Conservation (phyloP, 1,139 yeast genomes). For the Pichia kudriavzevii region DNA sequence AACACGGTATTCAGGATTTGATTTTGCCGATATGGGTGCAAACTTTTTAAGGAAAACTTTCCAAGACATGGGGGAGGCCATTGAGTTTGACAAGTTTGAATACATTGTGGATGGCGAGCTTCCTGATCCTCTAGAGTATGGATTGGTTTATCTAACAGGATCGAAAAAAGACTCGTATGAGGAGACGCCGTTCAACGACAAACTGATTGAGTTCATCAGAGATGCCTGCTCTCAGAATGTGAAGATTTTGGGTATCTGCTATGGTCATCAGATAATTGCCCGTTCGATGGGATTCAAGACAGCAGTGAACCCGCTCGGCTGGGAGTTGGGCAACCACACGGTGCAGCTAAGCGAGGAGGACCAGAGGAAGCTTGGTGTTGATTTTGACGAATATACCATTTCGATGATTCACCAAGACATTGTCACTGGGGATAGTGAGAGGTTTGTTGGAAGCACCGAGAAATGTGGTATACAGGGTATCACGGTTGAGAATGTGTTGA, state of each 20-base stretch:
- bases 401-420: slow-evolving; percentile 69
- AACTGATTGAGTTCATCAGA: slow-evolving; percentile 38
- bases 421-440: slow-evolving; percentile 35
- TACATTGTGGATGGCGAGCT: slow-evolving; percentile 34
- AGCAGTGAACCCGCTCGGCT: slow-evolving; percentile 51
- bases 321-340: slow-evolving; percentile 78
- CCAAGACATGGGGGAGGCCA: slow-evolving; percentile 8
- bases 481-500: slow-evolving; percentile 38
- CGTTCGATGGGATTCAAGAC: slow-evolving; percentile 58
- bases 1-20: slow-evolving; percentile 31
- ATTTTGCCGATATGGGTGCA: slow-evolving; percentile 44
- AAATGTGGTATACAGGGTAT: slow-evolving; percentile 59
- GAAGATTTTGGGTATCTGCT: slow-evolving; percentile 65
- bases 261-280: slow-evolving; percentile 78
- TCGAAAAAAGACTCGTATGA: slow-evolving; percentile 51
- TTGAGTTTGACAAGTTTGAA: slow-evolving; percentile 35
- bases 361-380: slow-evolving; percentile 32
- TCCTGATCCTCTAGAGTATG: slow-evolving; percentile 32
- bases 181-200: slow-evolving; percentile 30
- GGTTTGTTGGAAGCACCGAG: slow-evolving; percentile 43
- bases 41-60: slow-evolving; percentile 25
- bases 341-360: too few species aligned
- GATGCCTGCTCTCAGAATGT: slow-evolving; percentile 19
- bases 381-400: slow-evolving; percentile 31
- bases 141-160: slow-evolving; percentile 54